These are phyloP conservation scores for Shiraia bambusicola DNA, from an alignment of 2,329 filamentous ascomycete genomes.

Conservation along the genomic window DNA sequence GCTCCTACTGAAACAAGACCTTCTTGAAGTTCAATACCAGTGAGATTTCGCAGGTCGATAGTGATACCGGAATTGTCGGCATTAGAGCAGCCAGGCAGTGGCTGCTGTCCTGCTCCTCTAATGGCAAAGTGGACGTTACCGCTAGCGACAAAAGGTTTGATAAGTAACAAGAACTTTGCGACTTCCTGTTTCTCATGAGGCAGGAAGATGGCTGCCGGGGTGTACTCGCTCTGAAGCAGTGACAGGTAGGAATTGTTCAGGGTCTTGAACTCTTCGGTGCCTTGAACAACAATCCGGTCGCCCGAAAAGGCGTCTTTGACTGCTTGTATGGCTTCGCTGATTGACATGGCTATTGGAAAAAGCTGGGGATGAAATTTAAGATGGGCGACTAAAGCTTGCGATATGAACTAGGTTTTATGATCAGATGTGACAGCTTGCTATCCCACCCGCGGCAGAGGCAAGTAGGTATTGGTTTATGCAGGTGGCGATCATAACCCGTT, in stretches of 20 bases:
- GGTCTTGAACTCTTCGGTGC: constrained; percentile 2
- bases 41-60: constrained; percentile 2
- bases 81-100: constrained; percentile 6
- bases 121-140: background rate
- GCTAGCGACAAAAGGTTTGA: constrained; percentile 1
- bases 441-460: too few relatives aligned
- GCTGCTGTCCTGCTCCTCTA: constrained; percentile 7
- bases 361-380: too few relatives aligned
- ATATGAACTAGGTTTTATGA: too few relatives aligned
- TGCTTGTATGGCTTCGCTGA: too few relatives aligned
- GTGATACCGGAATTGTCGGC: constrained; percentile 3
- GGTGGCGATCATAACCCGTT: too few relatives aligned
- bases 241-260: constrained; percentile 3
- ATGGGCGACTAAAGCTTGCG: too few relatives aligned
- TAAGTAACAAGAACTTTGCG: constrained; percentile 1
- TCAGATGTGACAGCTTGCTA: too few relatives aligned
- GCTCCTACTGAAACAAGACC: constrained; percentile 2
- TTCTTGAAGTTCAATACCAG: constrained; percentile 5
- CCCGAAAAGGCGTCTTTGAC: background rate
- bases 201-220: constrained; percentile 3
- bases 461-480: too few relatives aligned
- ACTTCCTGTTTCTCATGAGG: constrained; percentile 1
- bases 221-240: constrained; percentile 1
- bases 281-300: background rate
- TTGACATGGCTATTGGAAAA: too few relatives aligned